These are phyloP conservation scores for Eutrema yunnanense DNA, from an alignment of 345 rosid genomes.

Conservation along the genomic window DNA sequence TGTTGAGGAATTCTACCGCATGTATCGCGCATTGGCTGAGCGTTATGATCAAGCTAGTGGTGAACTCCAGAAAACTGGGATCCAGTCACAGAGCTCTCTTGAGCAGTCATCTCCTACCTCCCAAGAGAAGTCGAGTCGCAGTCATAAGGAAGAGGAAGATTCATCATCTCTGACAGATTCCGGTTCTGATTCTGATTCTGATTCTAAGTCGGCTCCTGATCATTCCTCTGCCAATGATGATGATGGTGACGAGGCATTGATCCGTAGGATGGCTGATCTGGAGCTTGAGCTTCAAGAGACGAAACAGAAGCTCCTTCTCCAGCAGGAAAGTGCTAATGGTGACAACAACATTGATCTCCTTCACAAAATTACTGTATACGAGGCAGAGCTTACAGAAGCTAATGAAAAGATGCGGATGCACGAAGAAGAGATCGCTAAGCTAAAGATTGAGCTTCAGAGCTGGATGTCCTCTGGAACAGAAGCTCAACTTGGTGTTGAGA, in stretches of 20 bases:
- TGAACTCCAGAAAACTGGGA: conserved; percentile 59
- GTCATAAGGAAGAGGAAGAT: conserved; percentile 53
- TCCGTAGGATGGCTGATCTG: conserved; percentile 40
- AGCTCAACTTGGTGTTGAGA: conserved; percentile 10
- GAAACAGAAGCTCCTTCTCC: conserved; percentile 47
- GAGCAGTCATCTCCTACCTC: conserved; percentile 44
- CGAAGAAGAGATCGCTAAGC: conserved; percentile 42
- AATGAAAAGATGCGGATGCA: conserved; percentile 43
- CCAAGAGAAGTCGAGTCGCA: conserved; percentile 36
- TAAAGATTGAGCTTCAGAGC: conserved; percentile 52
- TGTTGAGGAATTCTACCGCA: conserved; percentile 77
- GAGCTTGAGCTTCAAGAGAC: conserved; percentile 51
- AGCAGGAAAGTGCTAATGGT: conserved; percentile 31
- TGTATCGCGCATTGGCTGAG: conserved; percentile 80
- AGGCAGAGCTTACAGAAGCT: conserved; percentile 49
- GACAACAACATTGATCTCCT: conserved; percentile 32
- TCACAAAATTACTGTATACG: conserved; percentile 35
- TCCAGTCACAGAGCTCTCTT: conserved; percentile 41
- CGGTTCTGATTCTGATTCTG: conserved; percentile 46
- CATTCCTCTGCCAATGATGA: conserved; percentile 34
- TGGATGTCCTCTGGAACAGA: conserved; percentile 22
- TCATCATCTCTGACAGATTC: conserved; percentile 60
- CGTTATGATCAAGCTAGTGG: conserved; percentile 79
- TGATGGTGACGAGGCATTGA: conserved; percentile 42
- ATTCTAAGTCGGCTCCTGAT: conserved; percentile 38